Base-by-base conservation (phyloP, 129 eudicot genomes). In the Centaurea solstitialis region DNA sequence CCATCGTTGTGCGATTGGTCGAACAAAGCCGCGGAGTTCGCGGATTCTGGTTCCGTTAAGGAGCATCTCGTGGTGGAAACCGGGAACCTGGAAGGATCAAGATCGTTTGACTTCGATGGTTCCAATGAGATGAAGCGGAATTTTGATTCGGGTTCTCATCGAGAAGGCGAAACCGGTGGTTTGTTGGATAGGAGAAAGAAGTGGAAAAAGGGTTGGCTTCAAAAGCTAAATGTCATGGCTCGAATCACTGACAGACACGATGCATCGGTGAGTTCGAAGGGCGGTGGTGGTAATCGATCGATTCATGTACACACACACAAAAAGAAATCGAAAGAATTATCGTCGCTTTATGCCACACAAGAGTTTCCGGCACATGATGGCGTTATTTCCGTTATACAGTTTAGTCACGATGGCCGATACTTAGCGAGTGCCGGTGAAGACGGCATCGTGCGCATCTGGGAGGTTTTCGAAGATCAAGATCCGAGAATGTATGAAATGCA, bases 351-450 rank as follows among this genome's bases (percentile, higher is more conserved):
- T 30, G 79, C 85, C 6, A 88, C 90, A 43, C 98, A 94, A 83
- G 96, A 94, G 43, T 85, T 94, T 76, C 76, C 84, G 9, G 98
- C 97, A 6, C 98, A 94, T 40, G 67, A 87, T 33, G 98, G 98
- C 22, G 86, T 96, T 3, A 94, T 94, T 37, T 84, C 90, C 61
- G 68, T 93, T 0, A 92, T 94, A 86, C 92, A 90, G 79, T 94
- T 94, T 76, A 94, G 98, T 80, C 91, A 76, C 75, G 97, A 94
- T 80, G 98, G 98, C 20, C 84, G 84, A 79, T 88, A 87, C 30
- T 76, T 94, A 13, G 98, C 98, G 22, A 92, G 93, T 78, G 97
- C 89, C 70, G 98, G 97, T 5, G 96, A 90, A 74, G 98, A 94
- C 79, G 82, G 89, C 18, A 81, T 88, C 73, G 83, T 94, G 59